A percentile compares a stretch with the other conserved stretches of the same genome.
Conservation (phyloP, 2,329 filamentous ascomycete species). For the Dothideomycetidae sp. region DNA sequence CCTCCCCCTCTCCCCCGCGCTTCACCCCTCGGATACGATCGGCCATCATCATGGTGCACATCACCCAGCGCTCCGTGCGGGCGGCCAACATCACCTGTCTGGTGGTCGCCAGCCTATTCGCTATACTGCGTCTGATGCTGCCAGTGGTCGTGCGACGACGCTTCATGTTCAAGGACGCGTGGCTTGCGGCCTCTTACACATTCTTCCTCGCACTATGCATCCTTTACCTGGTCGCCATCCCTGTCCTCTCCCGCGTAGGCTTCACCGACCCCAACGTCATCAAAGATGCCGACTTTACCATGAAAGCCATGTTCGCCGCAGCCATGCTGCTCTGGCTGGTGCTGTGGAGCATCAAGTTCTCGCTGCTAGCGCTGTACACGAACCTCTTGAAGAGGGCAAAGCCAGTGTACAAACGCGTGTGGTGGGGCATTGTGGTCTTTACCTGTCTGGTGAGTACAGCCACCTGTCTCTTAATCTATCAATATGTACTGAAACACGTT, state of each 20-base stretch:
- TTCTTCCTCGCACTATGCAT: conserved; percentile 4
- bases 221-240: conserved; percentile 2
- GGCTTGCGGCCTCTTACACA: not conserved
- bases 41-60: not conserved
- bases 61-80: not conserved
- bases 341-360: conserved; percentile 9
- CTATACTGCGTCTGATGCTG: not conserved
- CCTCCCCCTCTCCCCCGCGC: no score
- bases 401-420: not conserved
- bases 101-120: conserved; percentile 5
- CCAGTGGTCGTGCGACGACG: conserved; percentile 1
- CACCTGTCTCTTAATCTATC: no score
- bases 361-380: conserved; percentile 6
- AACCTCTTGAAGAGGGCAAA: conserved; percentile 1
- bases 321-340: conserved; percentile 4
- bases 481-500: no score
- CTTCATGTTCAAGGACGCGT: conserved; percentile 2
- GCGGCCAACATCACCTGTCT: conserved; percentile 1
- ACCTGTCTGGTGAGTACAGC: not conserved
- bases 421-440: conserved; percentile 4
- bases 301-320: conserved; percentile 1
- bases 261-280: conserved; percentile 2
- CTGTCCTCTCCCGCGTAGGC: conserved; percentile 1
- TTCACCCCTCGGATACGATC: no score
- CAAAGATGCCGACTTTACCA: conserved; percentile 1